Percentiles rank a stretch among this genome's conserved stretches.
Evolutionary conservation across 257 asterid genomes (phyloP).

Genomic region (Dorcoceras hygrometricum): DNA sequence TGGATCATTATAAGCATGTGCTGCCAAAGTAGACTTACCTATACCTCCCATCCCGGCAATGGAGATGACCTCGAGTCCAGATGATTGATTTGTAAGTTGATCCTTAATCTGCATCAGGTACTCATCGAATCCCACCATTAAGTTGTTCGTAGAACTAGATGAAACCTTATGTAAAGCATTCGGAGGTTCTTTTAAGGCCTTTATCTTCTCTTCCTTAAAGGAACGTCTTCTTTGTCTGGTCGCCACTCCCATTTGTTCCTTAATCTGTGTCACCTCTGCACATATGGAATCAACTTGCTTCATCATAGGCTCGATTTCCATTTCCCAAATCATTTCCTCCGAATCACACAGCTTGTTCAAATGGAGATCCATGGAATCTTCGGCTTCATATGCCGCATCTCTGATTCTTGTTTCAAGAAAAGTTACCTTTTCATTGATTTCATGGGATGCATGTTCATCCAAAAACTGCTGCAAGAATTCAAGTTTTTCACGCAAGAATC

Average conservation of each 20-base stretch:
- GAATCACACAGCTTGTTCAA: neutral
- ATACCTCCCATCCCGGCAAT: conserved; percentile 23
- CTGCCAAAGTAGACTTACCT: conserved; percentile 30
- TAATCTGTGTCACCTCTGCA: neutral
- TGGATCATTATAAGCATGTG: conserved; percentile 19
- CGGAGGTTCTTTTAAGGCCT: neutral
- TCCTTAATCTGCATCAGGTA: neutral
- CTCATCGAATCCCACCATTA: conserved; percentile 15
- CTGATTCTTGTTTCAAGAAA: conserved; percentile 4
- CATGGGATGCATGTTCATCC: neutral
- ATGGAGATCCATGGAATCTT: neutral
- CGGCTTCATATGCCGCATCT: conserved; percentile 22
- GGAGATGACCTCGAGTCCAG: neutral
- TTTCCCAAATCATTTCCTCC: too few relatives aligned
- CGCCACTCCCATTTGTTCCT: too few relatives aligned
- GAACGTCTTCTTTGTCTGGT: too few relatives aligned
- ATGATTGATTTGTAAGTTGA: neutral
- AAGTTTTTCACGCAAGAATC: conserved; percentile 3
- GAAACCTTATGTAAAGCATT: neutral
- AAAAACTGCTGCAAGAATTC: conserved; percentile 1
- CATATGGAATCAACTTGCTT: neutral
- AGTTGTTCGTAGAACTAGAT: neutral
- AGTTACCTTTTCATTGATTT: neutral
- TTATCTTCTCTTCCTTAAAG: neutral
- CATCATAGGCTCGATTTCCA: neutral